Percentiles rank a stretch among this genome's conserved stretches.
Conservation (phyloP, 495 filamentous ascomycete species). For the Lasiosphaeris hirsuta region DNA sequence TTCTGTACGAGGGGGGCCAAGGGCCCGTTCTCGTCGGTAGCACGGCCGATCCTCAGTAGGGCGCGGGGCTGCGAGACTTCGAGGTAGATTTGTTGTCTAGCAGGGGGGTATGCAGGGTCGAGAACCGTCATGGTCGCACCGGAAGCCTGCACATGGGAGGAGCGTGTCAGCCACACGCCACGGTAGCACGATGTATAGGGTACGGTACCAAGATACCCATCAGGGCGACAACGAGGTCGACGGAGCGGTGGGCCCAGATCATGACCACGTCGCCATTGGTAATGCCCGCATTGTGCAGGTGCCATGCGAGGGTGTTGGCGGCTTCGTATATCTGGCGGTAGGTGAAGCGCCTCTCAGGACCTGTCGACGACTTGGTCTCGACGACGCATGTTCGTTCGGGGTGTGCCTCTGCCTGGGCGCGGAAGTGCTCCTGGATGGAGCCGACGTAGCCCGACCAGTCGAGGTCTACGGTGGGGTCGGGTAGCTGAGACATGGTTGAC, state of each 20-base stretch:
- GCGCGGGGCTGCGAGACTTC: constrained; percentile 82
- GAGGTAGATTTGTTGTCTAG: constrained; percentile 84
- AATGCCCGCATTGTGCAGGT: constrained; percentile 69
- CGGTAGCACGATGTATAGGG: constrained; percentile 8
- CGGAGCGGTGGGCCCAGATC: constrained; percentile 81
- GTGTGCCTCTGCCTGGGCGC: constrained; percentile 64
- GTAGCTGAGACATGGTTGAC: constrained; percentile 41
- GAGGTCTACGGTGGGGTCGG: constrained; percentile 73
- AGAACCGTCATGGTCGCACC: constrained; percentile 78
- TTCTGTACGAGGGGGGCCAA: constrained; percentile 65
- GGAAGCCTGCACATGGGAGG: constrained; percentile 41
- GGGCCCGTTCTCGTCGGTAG: constrained; percentile 69
- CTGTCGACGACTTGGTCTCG: constrained; percentile 66
- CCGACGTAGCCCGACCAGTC: constrained; percentile 81
- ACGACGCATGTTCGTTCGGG: constrained; percentile 78
- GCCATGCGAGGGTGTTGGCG: constrained; percentile 74
- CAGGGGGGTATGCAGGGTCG: constrained; percentile 85
- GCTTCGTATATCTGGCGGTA: constrained; percentile 87
- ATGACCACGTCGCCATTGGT: constrained; percentile 86
- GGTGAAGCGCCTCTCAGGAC: constrained; percentile 66
- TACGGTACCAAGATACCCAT: constrained; percentile 54
- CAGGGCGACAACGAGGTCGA: constrained; percentile 65
- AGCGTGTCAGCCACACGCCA: constrained; percentile 3
- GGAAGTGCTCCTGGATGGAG: constrained; percentile 39
- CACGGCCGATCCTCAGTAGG: constrained; percentile 76